phyloP scores from a whole-genome alignment of 2,329 filamentous ascomycete species.

The Pochonia chlamydosporia region DNA sequence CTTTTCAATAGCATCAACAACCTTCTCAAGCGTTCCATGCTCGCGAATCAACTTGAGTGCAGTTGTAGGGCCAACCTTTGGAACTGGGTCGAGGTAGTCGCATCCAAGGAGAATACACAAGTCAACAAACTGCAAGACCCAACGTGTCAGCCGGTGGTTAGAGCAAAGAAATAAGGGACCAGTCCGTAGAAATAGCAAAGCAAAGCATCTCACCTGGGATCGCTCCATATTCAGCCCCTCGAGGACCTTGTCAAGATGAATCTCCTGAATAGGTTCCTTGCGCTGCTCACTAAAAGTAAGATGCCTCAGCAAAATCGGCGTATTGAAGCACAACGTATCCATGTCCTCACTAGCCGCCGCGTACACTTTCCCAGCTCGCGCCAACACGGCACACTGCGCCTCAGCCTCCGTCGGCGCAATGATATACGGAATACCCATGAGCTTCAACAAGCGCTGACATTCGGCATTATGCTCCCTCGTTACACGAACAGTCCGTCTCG shows the following conservation, averaged over 20 bases:
- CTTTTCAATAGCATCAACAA: conserved; percentile 73
- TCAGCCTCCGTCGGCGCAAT: conserved; percentile 95
- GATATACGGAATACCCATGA: conserved; percentile 96
- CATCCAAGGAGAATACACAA: conserved; percentile 96
- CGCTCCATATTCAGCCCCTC: conserved; percentile 84
- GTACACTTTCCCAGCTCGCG: conserved; percentile 89
- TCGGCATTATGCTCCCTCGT: conserved; percentile 96
- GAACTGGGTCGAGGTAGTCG: conserved; percentile 94
- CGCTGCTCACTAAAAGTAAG: conserved; percentile 95
- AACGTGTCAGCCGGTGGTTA: background rate
- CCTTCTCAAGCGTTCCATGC: conserved; percentile 78
- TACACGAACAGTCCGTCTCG: conserved; percentile 83
- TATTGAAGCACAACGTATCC: conserved; percentile 94
- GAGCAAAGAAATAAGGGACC: background rate
- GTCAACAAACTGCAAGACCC: conserved; percentile 76
- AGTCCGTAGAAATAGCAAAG: background rate
- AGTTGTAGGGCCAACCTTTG: conserved; percentile 87
- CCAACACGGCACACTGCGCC: conserved; percentile 89
- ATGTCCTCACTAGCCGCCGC: conserved; percentile 97
- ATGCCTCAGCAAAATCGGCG: conserved; percentile 85
- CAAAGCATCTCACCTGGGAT: conserved; percentile 56
- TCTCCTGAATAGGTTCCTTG: conserved; percentile 96
- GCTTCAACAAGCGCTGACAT: conserved; percentile 80
- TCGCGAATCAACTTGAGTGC: conserved; percentile 93
- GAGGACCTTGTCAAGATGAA: conserved; percentile 79